Conservation (phyloP, 139 green algal genomes). For the Spirogloea muscicola region DNA sequence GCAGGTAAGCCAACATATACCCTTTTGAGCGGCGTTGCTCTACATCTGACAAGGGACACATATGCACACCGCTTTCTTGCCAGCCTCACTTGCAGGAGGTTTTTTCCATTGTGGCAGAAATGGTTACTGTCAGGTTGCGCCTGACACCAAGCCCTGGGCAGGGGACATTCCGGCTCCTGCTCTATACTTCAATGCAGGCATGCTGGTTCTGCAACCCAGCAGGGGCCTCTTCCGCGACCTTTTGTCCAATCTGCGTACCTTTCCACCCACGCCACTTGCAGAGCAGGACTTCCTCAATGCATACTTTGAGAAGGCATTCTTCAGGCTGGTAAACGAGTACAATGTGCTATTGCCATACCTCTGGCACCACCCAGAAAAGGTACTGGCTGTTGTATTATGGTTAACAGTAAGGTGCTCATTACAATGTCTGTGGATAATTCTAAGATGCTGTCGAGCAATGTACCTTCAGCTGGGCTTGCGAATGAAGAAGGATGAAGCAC, state of each 20-base stretch:
- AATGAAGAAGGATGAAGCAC: no score
- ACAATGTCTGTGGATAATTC: no score
- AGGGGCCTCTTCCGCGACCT: slow-evolving; percentile 17
- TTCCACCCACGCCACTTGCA: slow-evolving; percentile 10
- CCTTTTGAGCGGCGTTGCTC: no score
- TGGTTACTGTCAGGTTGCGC: slow-evolving; percentile 26
- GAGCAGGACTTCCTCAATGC: slow-evolving; percentile 34
- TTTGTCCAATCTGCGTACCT: neutral
- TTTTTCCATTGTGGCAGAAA: neutral
- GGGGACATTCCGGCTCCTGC: neutral
- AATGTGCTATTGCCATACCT: slow-evolving; percentile 1
- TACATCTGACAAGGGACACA: no score
- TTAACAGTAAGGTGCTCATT: no score
- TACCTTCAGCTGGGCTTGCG: no score
- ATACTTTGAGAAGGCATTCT: neutral
- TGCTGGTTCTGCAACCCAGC: slow-evolving; percentile 32
- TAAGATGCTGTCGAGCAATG: no score
- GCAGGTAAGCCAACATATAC: no score
- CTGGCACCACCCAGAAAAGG: neutral
- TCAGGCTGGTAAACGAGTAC: neutral
- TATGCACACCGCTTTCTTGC: no score
- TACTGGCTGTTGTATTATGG: no score
- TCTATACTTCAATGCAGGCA: slow-evolving; percentile 36
- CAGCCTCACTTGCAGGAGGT: neutral
- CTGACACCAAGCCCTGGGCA: slow-evolving; percentile 18